Base-by-base conservation (phyloP, 805 yeast species). In the Suhomyces vadensis region DNA sequence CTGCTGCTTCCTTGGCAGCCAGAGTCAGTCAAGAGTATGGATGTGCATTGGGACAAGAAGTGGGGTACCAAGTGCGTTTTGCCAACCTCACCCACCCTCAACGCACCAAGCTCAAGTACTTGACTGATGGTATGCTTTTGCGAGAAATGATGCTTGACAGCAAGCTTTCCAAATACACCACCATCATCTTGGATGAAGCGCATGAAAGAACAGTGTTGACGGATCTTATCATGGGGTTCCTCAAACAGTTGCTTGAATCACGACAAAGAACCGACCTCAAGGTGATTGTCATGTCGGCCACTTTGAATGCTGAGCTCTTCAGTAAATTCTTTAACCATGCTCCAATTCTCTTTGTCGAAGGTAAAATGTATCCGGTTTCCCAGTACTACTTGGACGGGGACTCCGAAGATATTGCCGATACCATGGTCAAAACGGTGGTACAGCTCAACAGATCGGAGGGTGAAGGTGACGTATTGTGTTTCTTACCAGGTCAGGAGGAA, bases 71-170 rank as follows among this genome's bases (percentile, higher is more conserved):
- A 42, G 98, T 92, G 35, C 78, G 99, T 60, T 94, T 92, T 61
- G 89, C 91, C 54, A 87, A 90, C 60, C 68, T 75, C 44, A 75
- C 85, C 5, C 61, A 77, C 22, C 62, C 74, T 4, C 60, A 58
- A 9, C 67, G 63, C 39, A 92, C 99, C 0, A 78, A 78, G 53
- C 66, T 94, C 53, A 88, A 89, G 59, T 94, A 89, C 59, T 69
- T 92, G 37, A 94, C 99, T 0, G 99, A 94, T 70, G 99, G 99
- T 82, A 92, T 94, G 98, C 75, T 94, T 16, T 67, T 94, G 44
- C 78, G 99, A 60, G 98, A 94, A 62, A 65, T 91, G 50, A 86
- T 92, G 94, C 65, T 87, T 48, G 88, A 87, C 56, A 77, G 79
- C 1, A 58, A 65, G 8, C 66, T 94, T 27, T 64, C 74, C 2